Evolutionary conservation across 257 asterid genomes (phyloP).

Genomic region (Thymus quinquecostatus): DNA sequence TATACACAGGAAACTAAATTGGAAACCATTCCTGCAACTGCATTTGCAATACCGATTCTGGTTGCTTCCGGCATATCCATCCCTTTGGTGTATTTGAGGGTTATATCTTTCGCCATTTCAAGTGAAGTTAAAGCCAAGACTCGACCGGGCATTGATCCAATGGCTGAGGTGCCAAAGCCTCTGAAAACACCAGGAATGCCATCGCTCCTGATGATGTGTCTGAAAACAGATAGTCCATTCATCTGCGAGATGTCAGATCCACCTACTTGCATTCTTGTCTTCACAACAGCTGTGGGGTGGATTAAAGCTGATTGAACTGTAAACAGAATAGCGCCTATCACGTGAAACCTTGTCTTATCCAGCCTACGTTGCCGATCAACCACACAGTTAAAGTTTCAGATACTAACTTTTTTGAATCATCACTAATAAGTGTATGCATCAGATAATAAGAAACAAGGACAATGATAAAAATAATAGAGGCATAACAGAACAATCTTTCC

Average conservation of each 20-base stretch:
- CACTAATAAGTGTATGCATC: neutral
- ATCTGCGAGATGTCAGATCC: conserved; percentile 57
- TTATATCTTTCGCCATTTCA: conserved; percentile 78
- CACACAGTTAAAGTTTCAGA: conserved; percentile 12
- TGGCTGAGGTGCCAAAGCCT: conserved; percentile 91
- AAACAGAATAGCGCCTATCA: conserved; percentile 87
- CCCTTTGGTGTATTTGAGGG: conserved; percentile 60
- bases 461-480: neutral
- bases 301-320: conserved; percentile 84
- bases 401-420: neutral
- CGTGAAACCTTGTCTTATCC: conserved; percentile 85
- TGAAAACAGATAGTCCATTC: conserved; percentile 70
- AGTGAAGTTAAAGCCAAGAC: conserved; percentile 88
- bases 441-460: conserved; percentile 5
- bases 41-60: conserved; percentile 73
- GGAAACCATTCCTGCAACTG: conserved; percentile 90
- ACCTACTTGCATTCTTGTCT: conserved; percentile 96
- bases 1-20: conserved; percentile 78
- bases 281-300: conserved; percentile 90
- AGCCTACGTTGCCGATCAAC: conserved; percentile 52
- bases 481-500: neutral
- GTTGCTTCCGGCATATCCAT: conserved; percentile 80
- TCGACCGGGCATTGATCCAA: conserved; percentile 95
- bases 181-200: conserved; percentile 78
- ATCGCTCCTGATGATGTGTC: conserved; percentile 54